phyloP scores from a whole-genome alignment of 768 basidiomycete genomes.

The Termitomyces sp. region DNA sequence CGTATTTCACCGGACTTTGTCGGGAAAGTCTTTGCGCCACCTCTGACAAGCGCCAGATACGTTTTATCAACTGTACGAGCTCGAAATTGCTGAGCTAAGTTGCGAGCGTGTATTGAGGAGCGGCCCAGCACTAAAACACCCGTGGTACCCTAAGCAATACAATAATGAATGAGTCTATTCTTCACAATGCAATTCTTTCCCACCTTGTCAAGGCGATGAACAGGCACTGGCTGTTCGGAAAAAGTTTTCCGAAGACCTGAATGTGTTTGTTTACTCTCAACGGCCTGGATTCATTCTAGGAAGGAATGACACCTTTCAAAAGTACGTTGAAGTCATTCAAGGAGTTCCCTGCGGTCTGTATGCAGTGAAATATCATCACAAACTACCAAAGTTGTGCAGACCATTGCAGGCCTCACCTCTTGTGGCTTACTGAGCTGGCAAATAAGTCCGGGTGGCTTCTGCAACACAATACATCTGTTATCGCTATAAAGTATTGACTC shows the following conservation, averaged over 20 bases:
- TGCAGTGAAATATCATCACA: background rate
- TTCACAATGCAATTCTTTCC: background rate
- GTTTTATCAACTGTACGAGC: slow-evolving; percentile 43
- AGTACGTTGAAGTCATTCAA: slow-evolving; percentile 26
- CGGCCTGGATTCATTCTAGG: background rate
- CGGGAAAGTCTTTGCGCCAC: slow-evolving; percentile 40
- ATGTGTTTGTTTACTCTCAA: background rate
- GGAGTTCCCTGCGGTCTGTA: background rate
- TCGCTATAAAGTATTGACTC: slow-evolving; percentile 41
- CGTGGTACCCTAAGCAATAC: slow-evolving; percentile 45
- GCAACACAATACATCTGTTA: slow-evolving; percentile 44
- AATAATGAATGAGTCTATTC: background rate
- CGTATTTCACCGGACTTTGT: slow-evolving; percentile 34
- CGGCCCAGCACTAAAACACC: slow-evolving; percentile 56
- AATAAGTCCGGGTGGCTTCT: slow-evolving; percentile 55
- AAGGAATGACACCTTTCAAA: slow-evolving; percentile 22
- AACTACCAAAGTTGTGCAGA: background rate
- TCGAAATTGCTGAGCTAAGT: slow-evolving; percentile 52
- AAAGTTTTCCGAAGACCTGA: slow-evolving; percentile 16
- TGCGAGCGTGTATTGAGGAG: slow-evolving; percentile 32
- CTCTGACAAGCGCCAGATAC: slow-evolving; percentile 61
- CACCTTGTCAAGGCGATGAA: slow-evolving; percentile 69
- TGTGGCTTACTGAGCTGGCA: slow-evolving; percentile 36
- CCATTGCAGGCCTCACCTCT: background rate
- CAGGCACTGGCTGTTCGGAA: slow-evolving; percentile 33